Evolutionary conservation across 2,329 filamentous ascomycete species (phyloP).

Genomic region (Coniochaeta prunicola): DNA sequence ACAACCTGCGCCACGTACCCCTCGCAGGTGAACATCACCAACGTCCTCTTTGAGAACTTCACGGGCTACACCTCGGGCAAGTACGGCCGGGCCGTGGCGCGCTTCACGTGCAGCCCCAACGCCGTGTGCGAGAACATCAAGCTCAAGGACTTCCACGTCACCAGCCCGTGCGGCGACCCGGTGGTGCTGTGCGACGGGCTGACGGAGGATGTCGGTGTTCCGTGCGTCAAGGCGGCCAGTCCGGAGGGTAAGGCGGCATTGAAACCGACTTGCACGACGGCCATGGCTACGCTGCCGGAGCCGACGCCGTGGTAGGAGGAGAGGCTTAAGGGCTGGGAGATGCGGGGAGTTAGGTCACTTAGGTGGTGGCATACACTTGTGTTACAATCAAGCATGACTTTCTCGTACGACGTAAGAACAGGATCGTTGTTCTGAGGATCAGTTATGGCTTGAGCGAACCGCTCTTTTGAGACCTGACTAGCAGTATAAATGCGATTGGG

Average conservation of each 20-base stretch:
- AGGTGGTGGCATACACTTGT: too few relatives aligned
- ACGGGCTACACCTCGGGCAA: constrained; percentile 48
- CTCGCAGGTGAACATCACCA: constrained; percentile 49
- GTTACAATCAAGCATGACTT: too few relatives aligned
- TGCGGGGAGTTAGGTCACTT: too few relatives aligned
- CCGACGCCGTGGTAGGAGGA: constrained; percentile 10
- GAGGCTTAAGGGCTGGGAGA: too few relatives aligned
- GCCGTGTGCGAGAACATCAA: constrained; percentile 49
- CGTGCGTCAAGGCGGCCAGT: constrained; percentile 27
- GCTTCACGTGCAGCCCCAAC: constrained; percentile 43
- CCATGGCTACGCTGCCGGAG: constrained; percentile 9
- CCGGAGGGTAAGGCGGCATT: constrained; percentile 22
- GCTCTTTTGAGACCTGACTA: too few relatives aligned
- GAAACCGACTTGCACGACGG: constrained; percentile 20
- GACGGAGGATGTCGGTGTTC: constrained; percentile 24
- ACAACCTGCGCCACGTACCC: constrained; percentile 45
- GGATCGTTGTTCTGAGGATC: too few relatives aligned
- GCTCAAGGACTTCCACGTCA: constrained; percentile 47
- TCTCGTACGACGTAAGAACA: too few relatives aligned
- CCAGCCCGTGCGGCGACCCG: constrained; percentile 35
- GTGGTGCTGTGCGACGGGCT: constrained; percentile 44
- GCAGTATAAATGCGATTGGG: too few relatives aligned
- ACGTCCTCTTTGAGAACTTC: constrained; percentile 53
- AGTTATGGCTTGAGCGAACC: too few relatives aligned
- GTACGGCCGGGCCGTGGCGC: constrained; percentile 45